phyloP scores from a whole-genome alignment of 148 eudicot species.

The Arctostaphylos glauca region DNA sequence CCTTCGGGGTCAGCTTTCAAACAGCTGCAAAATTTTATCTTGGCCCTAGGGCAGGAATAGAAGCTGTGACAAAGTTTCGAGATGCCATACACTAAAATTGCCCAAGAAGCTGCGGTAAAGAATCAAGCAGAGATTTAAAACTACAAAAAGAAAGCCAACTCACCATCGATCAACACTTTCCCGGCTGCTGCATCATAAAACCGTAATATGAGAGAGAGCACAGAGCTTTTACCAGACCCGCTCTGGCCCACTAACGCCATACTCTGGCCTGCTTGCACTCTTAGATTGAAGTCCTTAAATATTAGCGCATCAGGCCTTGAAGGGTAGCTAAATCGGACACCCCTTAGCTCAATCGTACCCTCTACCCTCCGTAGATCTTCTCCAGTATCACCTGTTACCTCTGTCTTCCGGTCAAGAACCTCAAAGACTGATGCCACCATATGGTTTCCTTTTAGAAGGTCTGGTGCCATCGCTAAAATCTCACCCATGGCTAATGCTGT shows the following conservation, averaged over 20 bases:
- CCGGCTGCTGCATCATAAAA: conserved; percentile 88
- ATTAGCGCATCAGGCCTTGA: conserved; percentile 77
- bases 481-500: conserved; percentile 98
- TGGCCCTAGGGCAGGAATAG: neutral
- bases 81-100: neutral
- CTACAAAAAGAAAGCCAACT: conserved; percentile 15
- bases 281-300: conserved; percentile 68
- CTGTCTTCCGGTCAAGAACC: conserved; percentile 68
- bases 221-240: conserved; percentile 97
- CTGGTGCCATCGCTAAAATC: conserved; percentile 95
- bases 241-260: conserved; percentile 98
- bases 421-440: conserved; percentile 96
- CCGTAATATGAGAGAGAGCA: conserved; percentile 74
- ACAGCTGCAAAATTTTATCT: neutral
- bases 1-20: neutral
- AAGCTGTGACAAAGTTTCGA: neutral
- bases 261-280: conserved; percentile 67
- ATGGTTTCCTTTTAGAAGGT: conserved; percentile 81
- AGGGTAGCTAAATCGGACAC: conserved; percentile 78
- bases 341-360: conserved; percentile 70
- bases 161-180: conserved; percentile 83
- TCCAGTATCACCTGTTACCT: conserved; percentile 61
- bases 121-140: neutral
- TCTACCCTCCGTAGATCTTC: conserved; percentile 74
- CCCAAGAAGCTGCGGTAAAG: neutral